Conservation (phyloP, 176 grass and related monocot species). For the Triticum urartu region DNA sequence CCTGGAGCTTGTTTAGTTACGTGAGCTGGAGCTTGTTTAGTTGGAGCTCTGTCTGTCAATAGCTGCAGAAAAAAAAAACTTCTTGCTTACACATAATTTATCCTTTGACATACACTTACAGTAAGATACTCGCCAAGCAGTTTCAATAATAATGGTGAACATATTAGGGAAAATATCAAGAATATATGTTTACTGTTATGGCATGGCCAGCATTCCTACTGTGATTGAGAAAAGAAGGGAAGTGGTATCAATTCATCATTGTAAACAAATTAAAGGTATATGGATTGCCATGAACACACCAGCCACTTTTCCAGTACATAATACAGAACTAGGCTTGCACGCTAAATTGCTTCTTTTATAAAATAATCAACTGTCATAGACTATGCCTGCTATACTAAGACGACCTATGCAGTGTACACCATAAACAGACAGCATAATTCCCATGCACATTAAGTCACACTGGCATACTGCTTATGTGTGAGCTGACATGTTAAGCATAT, state of each 20-base stretch:
- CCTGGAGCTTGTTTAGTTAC: neutral
- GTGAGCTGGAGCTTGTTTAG: constrained; percentile 30
- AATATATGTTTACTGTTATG: neutral
- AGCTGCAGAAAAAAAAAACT: constrained; percentile 37
- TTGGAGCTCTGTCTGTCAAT: constrained; percentile 64
- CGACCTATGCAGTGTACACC: neutral
- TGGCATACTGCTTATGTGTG: constrained; percentile 3
- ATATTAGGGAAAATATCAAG: neutral
- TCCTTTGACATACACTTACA: neutral
- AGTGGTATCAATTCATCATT: neutral
- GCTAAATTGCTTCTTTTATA: neutral
- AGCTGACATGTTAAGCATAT: neutral
- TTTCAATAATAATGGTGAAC: constrained; percentile 7
- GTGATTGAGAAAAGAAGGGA: neutral
- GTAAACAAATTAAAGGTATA: neutral
- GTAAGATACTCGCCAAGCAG: neutral
- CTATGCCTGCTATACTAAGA: neutral
- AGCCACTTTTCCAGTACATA: neutral
- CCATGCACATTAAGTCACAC: constrained; percentile 7
- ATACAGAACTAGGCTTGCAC: constrained; percentile 1
- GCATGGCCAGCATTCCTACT: neutral
- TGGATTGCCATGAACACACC: neutral
- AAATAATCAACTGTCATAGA: neutral
- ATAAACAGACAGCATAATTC: neutral
- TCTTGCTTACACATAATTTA: constrained; percentile 17